phyloP scores from a whole-genome alignment of 768 basidiomycete species.

The Amylocystis lapponica region DNA sequence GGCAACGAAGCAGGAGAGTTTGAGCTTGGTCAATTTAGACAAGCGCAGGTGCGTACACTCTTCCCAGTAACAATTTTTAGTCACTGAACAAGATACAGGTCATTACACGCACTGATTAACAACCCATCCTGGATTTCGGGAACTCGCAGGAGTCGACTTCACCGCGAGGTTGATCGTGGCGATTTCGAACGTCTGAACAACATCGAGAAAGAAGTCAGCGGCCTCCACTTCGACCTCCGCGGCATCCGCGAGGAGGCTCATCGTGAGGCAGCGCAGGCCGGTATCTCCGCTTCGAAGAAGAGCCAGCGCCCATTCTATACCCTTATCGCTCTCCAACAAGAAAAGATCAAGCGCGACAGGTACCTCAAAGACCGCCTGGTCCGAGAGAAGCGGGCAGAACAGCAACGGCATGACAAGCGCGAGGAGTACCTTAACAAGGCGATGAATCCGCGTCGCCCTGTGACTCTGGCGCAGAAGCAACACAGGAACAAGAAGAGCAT shows the following conservation, averaged over 20 bases:
- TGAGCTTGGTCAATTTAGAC: conserved; percentile 70
- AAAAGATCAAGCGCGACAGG: conserved; percentile 78
- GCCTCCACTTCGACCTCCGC: conserved; percentile 63
- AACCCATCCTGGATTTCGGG: conserved; percentile 40
- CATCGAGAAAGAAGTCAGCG: conserved; percentile 63
- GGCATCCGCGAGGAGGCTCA: conserved; percentile 71
- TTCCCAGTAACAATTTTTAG: neutral
- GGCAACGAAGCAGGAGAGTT: conserved; percentile 44
- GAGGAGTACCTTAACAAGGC: conserved; percentile 73
- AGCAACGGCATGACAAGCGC: conserved; percentile 62
- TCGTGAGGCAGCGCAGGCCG: conserved; percentile 50
- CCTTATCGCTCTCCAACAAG: conserved; percentile 60
- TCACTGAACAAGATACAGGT: conserved; percentile 34
- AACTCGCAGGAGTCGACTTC: conserved; percentile 38
- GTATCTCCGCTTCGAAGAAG: conserved; percentile 38
- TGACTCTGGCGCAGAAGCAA: conserved; percentile 53
- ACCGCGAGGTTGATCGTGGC: conserved; percentile 53
- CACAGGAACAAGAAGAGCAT: conserved; percentile 88
- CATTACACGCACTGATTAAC: conserved; percentile 58
- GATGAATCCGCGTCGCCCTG: conserved; percentile 53
- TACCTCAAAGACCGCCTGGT: conserved; percentile 60
- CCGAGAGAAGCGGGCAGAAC: conserved; percentile 74
- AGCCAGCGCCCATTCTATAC: conserved; percentile 59
- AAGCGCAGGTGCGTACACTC: conserved; percentile 61
- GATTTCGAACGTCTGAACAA: conserved; percentile 74